Evolutionary conservation across 2,329 filamentous ascomycete genomes (phyloP), one percentile per base, ranked within the genome.

Genomic region (Pestalotiopsis sp.): DNA sequence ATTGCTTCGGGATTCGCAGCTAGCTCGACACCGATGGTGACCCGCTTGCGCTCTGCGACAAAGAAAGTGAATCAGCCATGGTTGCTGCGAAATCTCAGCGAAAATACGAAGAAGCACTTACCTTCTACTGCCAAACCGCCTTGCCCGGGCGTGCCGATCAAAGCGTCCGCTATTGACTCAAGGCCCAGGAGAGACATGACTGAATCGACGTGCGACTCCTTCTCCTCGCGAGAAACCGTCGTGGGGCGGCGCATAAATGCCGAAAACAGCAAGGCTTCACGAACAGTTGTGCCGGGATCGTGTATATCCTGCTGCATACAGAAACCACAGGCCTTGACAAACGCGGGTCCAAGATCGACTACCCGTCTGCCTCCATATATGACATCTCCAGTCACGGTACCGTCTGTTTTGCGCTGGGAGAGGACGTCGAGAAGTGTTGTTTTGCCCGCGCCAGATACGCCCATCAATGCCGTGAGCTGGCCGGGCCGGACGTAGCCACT

Each of bases 401-500:
- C 95, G 66, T 90, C 88, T 0, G 93, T 94, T 11, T 92, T 92
- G 78, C 95, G 91, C 69, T 92, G 93, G 60, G 95, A 95, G 72
- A 98, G 85, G 45, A 93, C 93, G 80, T 97, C 93, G 39, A 98
- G 83, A 38, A 98, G 87, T 1, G 94, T 97, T 0, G 95, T 97
- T 80, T 98, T 98, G 69, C 95, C 95, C n/a, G 95, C 95, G 73
- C 95, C 94, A 49, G 92, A 94, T 11, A 95, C 93, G 23, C 62
- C 67, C 94, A 97, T 97, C 4, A 97, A 85, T 56, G 93, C 94
- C 14, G 94, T 97, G 67, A 97, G 80, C n/a, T 93, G 97, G 69
- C 95, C 95, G 3, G 95, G 95, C 80, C 97, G 96, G 69, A 98
- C 94, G 93, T 93, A 97, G 45, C 95, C 95, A 76, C 97, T 92